phyloP scores from a whole-genome alignment of 2,329 filamentous ascomycete species.

The Alternaria sp. region DNA sequence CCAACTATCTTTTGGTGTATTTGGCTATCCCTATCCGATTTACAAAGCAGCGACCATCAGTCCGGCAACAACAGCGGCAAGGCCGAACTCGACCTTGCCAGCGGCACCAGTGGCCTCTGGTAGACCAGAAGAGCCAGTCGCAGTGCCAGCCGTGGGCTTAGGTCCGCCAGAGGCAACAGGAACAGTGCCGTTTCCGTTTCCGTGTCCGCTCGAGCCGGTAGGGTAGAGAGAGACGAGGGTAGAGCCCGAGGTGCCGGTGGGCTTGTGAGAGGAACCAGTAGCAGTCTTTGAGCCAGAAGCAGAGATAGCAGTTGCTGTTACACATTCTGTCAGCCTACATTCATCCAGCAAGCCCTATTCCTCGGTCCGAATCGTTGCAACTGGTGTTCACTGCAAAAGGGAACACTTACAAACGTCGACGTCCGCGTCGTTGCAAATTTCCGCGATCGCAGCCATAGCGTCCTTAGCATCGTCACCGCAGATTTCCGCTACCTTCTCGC shows the following conservation, averaged over 20 bases:
- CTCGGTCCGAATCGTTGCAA: neutral
- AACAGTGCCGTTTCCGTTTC: constrained; percentile 13
- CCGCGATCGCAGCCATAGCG: constrained; percentile 39
- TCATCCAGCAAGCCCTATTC: neutral
- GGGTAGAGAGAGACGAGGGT: constrained; percentile 16
- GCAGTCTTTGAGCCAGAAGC: constrained; percentile 27
- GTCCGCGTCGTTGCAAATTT: constrained; percentile 38
- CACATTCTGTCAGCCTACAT: constrained; percentile 7
- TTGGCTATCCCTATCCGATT: neutral
- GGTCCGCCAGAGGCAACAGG: constrained; percentile 18
- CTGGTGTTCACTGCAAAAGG: neutral
- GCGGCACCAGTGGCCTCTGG: constrained; percentile 32
- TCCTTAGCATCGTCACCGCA: constrained; percentile 35
- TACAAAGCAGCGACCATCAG: constrained; percentile 40
- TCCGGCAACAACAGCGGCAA: constrained; percentile 36
- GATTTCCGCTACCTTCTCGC: constrained; percentile 32
- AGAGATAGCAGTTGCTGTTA: constrained; percentile 29
- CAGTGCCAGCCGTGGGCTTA: constrained; percentile 10
- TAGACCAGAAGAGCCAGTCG: constrained; percentile 16
- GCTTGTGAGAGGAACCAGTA: constrained; percentile 20
- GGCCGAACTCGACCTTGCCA: constrained; percentile 35
- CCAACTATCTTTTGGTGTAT: neutral
- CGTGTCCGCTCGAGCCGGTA: constrained; percentile 11
- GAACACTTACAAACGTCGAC: constrained; percentile 42
- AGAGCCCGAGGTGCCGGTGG: constrained; percentile 13